Percentiles rank a stretch among this genome's conserved stretches.
Conservation (phyloP, 2,329 filamentous ascomycete species). For the Huntiella moniliformis region DNA sequence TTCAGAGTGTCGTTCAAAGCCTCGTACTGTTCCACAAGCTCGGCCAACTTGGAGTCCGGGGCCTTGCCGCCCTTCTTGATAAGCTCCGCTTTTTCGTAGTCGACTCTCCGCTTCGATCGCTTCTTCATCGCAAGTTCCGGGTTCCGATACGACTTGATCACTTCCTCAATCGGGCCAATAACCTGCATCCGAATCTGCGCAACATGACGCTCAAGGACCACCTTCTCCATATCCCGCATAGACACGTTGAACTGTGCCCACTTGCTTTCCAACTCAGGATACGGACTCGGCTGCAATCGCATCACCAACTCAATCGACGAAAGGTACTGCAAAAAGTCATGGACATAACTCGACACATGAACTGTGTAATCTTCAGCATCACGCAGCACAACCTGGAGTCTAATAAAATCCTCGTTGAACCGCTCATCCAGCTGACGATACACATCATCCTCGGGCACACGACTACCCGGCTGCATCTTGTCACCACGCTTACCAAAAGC, state of each 20-base stretch:
- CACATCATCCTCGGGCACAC: slow-evolving; percentile 56
- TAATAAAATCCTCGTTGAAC: slow-evolving; percentile 82
- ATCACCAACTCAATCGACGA: slow-evolving; percentile 70
- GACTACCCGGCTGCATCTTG: slow-evolving; percentile 47
- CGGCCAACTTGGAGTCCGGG: slow-evolving; percentile 65
- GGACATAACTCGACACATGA: slow-evolving; percentile 62
- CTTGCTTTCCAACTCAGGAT: slow-evolving; percentile 78
- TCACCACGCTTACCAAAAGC: slow-evolving; percentile 80
- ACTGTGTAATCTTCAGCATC: slow-evolving; percentile 87
- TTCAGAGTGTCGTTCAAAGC: slow-evolving; percentile 87
- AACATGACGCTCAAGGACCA: slow-evolving; percentile 72
- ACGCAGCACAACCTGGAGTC: slow-evolving; percentile 76
- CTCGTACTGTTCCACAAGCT: slow-evolving; percentile 74
- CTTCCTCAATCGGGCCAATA: slow-evolving; percentile 62
- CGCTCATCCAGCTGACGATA: slow-evolving; percentile 69
- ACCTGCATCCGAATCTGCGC: slow-evolving; percentile 61
- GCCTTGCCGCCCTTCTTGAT: slow-evolving; percentile 68
- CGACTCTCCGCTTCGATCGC: slow-evolving; percentile 75
- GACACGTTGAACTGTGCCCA: slow-evolving; percentile 83
- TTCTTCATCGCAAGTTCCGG: slow-evolving; percentile 86
- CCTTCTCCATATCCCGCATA: slow-evolving; percentile 67
- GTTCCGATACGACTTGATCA: slow-evolving; percentile 64
- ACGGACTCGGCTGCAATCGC: slow-evolving; percentile 48
- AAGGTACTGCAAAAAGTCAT: slow-evolving; percentile 63
- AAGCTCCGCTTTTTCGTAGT: slow-evolving; percentile 67